Evolutionary conservation across 2,329 filamentous ascomycete species (phyloP).

Genomic region (Cladosporium sp.): DNA sequence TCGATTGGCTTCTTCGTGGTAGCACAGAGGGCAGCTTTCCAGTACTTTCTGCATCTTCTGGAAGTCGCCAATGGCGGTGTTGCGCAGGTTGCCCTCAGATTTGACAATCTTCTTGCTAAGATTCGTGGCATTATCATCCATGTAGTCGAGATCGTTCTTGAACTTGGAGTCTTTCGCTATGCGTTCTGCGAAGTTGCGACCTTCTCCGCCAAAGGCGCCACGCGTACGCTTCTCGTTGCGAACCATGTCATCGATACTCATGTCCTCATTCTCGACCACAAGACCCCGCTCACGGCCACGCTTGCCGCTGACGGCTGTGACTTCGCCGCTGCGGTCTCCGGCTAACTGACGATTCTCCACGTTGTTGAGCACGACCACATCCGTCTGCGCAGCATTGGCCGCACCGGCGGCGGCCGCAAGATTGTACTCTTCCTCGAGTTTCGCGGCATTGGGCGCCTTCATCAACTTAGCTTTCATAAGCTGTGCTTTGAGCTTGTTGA

Average conservation of each 20-base stretch:
- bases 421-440: conserved; percentile 80
- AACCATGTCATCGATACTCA: conserved; percentile 96
- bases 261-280: conserved; percentile 88
- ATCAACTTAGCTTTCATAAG: conserved; percentile 94
- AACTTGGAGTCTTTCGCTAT: conserved; percentile 93
- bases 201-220: conserved; percentile 62
- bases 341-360: conserved; percentile 89
- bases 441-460: conserved; percentile 64
- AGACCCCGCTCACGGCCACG: conserved; percentile 76
- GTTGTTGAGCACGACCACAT: conserved; percentile 72
- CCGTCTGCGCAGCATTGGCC: conserved; percentile 49
- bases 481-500: conserved; percentile 87
- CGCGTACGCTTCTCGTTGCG: conserved; percentile 84
- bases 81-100: conserved; percentile 80
- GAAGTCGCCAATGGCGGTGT: conserved; percentile 78
- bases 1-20: conserved; percentile 67
- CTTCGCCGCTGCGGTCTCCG: conserved; percentile 66
- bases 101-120: conserved; percentile 82
- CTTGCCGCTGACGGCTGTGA: conserved; percentile 70
- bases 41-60: conserved; percentile 83
- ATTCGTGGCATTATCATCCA: conserved; percentile 92
- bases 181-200: conserved; percentile 75
- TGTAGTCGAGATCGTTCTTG: conserved; percentile 87
- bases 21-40: conserved; percentile 82
- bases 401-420: conserved; percentile 60